Evolutionary conservation across 2,329 filamentous ascomycete genomes (phyloP), one percentile per base, ranked within the genome.

Genomic region (Aspergillus niger): DNA sequence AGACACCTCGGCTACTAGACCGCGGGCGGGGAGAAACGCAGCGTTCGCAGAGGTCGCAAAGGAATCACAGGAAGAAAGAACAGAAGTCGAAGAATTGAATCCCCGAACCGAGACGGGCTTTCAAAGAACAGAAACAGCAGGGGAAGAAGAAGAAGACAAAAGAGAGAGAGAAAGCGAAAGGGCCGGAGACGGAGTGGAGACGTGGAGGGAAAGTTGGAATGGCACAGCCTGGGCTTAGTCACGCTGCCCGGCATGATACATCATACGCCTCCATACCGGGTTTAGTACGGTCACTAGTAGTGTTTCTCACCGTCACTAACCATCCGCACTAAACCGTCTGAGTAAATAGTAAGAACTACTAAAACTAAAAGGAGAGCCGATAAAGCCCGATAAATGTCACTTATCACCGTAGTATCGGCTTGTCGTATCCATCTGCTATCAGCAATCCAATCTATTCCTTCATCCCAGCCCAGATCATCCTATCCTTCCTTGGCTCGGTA

Each of bases 31-130:
- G 32, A 36, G 13, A 15, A 49, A 59, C 47, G 61, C 48, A 61
- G 52, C 65, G 57, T 57, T 52, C 60, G 56, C 67, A 63, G 68
- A 62, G 48, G 51, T 58, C 50, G 47, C 48, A 61, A 65, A 58
- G 38, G 55, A 28, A 57, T 36, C 41, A 15, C 48, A 49, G 57
- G 57, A 30, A 44, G 55, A 56, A 51, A 52, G 26, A 8, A n/a
- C 15, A 11, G 26, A 50, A n/a, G 26, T 3, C 20, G 47, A 50
- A 50, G 47, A 50, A 50, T 50, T 32, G 47, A 50, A 50, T 17
- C 47, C 47, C 47, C n/a, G 24, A 10, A 32, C 47, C 24, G 10
- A 11, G 50, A 49, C 52, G 24, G 55, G 43, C 48, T 52, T 50
- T 58, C 28, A 30, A 11, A 65, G 55, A 63, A 43, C 48, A 55